Percentiles rank a stretch among this genome's conserved stretches.
phyloP scores from a whole-genome alignment of 2,329 filamentous ascomycete genomes.

The Daldinia sp. region DNA sequence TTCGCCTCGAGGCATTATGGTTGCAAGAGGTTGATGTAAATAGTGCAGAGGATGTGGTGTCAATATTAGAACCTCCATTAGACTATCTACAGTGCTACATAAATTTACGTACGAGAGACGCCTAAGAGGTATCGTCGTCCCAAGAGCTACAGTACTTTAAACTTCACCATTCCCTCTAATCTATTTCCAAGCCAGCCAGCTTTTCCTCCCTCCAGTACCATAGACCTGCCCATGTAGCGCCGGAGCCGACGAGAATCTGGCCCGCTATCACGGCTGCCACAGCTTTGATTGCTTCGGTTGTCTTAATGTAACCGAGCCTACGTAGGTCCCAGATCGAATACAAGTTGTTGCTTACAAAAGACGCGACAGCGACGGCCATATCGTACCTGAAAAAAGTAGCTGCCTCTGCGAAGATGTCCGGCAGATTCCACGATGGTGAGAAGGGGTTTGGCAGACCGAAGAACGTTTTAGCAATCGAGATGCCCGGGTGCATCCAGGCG shows the following conservation, averaged over 20 bases:
- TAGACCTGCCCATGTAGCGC: conserved; percentile 1
- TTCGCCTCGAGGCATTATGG: too few relatives aligned
- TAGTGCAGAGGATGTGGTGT: too few relatives aligned
- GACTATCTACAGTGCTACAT: too few relatives aligned
- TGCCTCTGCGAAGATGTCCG: not conserved
- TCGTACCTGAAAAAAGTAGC: not conserved
- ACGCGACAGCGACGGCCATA: not conserved
- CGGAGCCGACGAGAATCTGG: not conserved
- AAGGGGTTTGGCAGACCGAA: not conserved
- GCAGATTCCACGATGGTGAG: not conserved
- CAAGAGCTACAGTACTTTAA: not conserved
- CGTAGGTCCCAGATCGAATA: conserved; percentile 3
- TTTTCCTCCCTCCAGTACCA: conserved; percentile 6
- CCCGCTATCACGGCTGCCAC: not conserved
- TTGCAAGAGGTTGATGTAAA: too few relatives aligned
- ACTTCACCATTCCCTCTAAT: not conserved
- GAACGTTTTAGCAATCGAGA: not conserved
- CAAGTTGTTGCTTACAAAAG: not conserved
- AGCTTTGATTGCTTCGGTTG: not conserved
- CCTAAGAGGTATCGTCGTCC: too few relatives aligned
- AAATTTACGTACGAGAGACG: too few relatives aligned
- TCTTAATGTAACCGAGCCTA: conserved; percentile 1
- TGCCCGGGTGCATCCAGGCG: conserved; percentile 7
- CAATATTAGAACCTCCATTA: too few relatives aligned
- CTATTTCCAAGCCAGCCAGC: not conserved